Evolutionary conservation across 495 filamentous ascomycete species (phyloP).

Genomic region (Wilcoxina mikolae): DNA sequence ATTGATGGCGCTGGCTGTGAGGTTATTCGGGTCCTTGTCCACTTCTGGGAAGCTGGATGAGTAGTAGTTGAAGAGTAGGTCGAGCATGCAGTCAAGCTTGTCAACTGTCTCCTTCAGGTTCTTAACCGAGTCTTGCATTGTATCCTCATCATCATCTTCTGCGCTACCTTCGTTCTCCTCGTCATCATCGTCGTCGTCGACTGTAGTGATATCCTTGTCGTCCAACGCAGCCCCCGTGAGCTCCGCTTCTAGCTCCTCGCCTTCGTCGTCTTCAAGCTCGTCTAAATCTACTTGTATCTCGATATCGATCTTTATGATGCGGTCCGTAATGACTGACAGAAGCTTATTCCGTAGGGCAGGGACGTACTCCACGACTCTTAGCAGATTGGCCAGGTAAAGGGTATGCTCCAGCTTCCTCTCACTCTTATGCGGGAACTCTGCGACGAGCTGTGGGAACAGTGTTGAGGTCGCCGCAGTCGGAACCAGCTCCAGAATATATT

Average conservation of each 20-base stretch:
- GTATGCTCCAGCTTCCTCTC: slow-evolving; percentile 58
- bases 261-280: slow-evolving; percentile 59
- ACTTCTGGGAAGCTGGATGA: slow-evolving; percentile 46
- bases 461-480: slow-evolving; percentile 56
- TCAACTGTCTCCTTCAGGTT: slow-evolving; percentile 63
- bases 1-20: slow-evolving; percentile 35
- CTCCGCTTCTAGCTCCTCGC: slow-evolving; percentile 36
- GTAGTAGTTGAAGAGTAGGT: slow-evolving; percentile 75
- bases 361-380: slow-evolving; percentile 56
- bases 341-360: slow-evolving; percentile 71
- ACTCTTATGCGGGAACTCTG: slow-evolving; percentile 58
- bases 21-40: slow-evolving; percentile 29
- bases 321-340: slow-evolving; percentile 66
- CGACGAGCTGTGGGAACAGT: slow-evolving; percentile 46
- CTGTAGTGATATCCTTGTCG: slow-evolving; percentile 31
- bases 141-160: slow-evolving; percentile 45
- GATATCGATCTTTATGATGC: slow-evolving; percentile 80
- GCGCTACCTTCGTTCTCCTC: slow-evolving; percentile 35
- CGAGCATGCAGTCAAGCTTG: slow-evolving; percentile 87
- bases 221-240: slow-evolving; percentile 48
- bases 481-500: slow-evolving; percentile 60
- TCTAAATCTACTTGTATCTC: slow-evolving; percentile 89
- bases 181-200: slow-evolving; percentile 35
- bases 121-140: slow-evolving; percentile 41
- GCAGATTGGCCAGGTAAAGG: slow-evolving; percentile 63